These are phyloP conservation scores for Solanum hybrid DNA, from an alignment of 305 asterid genomes.

Conservation along the genomic window DNA sequence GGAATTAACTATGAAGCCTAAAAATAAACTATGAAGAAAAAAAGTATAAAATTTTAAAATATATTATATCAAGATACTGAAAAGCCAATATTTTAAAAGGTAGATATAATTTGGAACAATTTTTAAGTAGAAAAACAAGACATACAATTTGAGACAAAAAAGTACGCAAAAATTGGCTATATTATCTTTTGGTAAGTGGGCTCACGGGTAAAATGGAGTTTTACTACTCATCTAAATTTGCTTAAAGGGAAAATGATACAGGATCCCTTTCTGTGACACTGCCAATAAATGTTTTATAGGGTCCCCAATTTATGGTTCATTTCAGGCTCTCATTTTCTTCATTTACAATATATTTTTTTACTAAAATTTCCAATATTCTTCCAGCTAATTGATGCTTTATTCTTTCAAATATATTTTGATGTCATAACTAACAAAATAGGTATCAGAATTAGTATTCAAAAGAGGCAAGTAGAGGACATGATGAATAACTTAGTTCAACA, in stretches of 20 bases:
- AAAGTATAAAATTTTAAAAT: not conserved
- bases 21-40: not conserved
- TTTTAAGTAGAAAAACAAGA: not conserved
- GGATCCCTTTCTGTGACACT: not conserved
- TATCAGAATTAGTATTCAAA: not conserved
- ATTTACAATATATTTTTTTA: not conserved
- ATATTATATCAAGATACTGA: not conserved
- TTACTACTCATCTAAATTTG: not conserved
- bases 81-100: not conserved
- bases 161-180: not conserved
- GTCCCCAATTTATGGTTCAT: not conserved
- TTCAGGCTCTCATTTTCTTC: not conserved
- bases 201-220: conserved; percentile 11
- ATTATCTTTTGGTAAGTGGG: conserved; percentile 6
- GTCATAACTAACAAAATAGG: not conserved
- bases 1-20: not conserved
- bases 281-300: not conserved
- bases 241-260: not conserved
- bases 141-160: not conserved
- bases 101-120: not conserved
- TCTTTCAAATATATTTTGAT: not conserved
- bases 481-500: not conserved
- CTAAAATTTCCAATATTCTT: not conserved
- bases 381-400: not conserved
- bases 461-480: not conserved